Evolutionary conservation across 1,284 basidiomycete species (phyloP).

Genomic region (Schizophyllum commune): DNA sequence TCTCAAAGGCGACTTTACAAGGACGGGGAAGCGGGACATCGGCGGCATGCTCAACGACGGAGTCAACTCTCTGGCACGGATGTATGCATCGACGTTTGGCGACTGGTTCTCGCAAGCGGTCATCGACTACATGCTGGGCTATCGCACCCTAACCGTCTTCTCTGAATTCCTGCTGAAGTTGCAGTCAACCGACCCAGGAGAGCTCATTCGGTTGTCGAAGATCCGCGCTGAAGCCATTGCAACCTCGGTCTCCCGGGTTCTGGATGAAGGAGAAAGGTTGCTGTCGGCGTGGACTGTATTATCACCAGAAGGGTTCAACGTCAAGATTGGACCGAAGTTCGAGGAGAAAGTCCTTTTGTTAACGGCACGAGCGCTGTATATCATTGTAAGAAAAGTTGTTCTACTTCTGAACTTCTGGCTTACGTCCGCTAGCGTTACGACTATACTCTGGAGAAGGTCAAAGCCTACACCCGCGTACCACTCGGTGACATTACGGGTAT

Average conservation of each 20-base stretch:
- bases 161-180: conserved; percentile 85
- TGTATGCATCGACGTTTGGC: conserved; percentile 82
- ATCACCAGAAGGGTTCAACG: conserved; percentile 72
- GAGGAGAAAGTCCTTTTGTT: conserved; percentile 92
- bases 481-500: conserved; percentile 80
- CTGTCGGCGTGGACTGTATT: conserved; percentile 90
- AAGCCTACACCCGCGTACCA: conserved; percentile 83
- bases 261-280: conserved; percentile 75
- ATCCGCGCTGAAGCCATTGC: conserved; percentile 89
- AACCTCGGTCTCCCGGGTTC: conserved; percentile 72
- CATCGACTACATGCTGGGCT: conserved; percentile 87
- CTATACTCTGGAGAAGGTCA: conserved; percentile 86
- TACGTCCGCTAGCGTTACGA: conserved; percentile 64
- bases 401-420: conserved; percentile 4
- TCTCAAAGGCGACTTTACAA: conserved; percentile 60
- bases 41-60: conserved; percentile 90
- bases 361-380: conserved; percentile 38
- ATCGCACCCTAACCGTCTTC: conserved; percentile 80
- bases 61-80: conserved; percentile 83
- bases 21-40: conserved; percentile 91
- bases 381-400: conserved; percentile 31
- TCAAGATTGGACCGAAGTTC: conserved; percentile 65
- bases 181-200: conserved; percentile 83
- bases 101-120: conserved; percentile 97
- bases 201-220: conserved; percentile 80